Base-by-base conservation (phyloP, 2,329 filamentous ascomycete species). In the Diaporthe amygdali region DNA sequence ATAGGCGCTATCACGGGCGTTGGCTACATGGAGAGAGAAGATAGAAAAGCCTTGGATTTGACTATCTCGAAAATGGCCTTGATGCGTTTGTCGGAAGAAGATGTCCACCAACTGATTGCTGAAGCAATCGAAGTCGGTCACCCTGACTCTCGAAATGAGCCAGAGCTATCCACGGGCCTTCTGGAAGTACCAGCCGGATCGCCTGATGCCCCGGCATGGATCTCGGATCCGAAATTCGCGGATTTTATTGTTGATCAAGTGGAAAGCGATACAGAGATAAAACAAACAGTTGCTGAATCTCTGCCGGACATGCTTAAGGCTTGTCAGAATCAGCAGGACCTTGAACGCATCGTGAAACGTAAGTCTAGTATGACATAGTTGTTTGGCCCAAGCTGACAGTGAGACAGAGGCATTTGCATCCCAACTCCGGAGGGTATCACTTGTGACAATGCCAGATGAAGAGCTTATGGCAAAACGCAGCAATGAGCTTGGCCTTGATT, bases 31-130 rank as follows among this genome's bases (percentile, higher is more conserved):
- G 51, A 51, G 2, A 73, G 66, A 2, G 70, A 71, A 32, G 20
- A 44, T 3, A 63, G 67, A 27, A 70, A 73, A 14, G 41, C 55
- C 2, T 66, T 69, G 15, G 55, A 72, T 15, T 39, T 71, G 34
- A 64, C 56, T 14, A 51, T 75, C 15, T 27, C 46, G 2, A 71
- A 71, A 68, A 34, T 71, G 41, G 73, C 69, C 5, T 46, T 67
- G 55, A 51, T 61, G 39, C 61, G 51, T 9, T 34, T 77, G 9
- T 76, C 74, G 0, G 84, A 85, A 72, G 70, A 74, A 6, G 84
- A 85, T 25, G 76, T 85, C 5, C 82, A 83, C 69, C 76, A 82
- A 7, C 71, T 81, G 12, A 82, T 86, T 55, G 81, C 82, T 1
- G 83, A 86, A 73, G 82, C 79, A 1, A 79, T 86, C 5, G 56